These are phyloP conservation scores for Lasiodiplodia sp. DNA, from an alignment of 2,329 filamentous ascomycete genomes.

Conservation along the genomic window DNA sequence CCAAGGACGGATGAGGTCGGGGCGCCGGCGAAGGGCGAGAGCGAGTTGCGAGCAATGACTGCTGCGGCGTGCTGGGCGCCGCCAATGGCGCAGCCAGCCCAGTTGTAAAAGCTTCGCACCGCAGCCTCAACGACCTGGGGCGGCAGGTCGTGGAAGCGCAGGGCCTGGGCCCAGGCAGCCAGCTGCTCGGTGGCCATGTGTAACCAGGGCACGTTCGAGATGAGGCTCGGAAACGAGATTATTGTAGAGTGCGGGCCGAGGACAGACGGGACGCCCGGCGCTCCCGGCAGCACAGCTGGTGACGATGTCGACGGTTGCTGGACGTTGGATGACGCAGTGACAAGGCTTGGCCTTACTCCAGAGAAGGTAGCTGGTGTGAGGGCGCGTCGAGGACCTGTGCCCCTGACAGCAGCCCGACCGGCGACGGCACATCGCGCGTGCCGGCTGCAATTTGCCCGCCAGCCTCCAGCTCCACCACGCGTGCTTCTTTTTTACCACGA, in stretches of 20 bases:
- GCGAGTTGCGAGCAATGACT: constrained; percentile 44
- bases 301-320: neutral
- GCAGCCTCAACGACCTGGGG: constrained; percentile 53
- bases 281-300: constrained; percentile 1
- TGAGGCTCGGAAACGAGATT: constrained; percentile 20
- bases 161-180: constrained; percentile 56
- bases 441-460: constrained; percentile 21
- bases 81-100: constrained; percentile 61
- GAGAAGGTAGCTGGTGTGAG: neutral
- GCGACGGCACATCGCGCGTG: constrained; percentile 4
- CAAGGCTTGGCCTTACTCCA: constrained; percentile 2
- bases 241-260: constrained; percentile 2
- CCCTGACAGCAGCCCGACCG: constrained; percentile 26
- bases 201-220: constrained; percentile 6
- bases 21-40: constrained; percentile 48
- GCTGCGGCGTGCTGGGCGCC: constrained; percentile 58
- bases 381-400: constrained; percentile 3
- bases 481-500: neutral
- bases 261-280: constrained; percentile 4
- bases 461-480: constrained; percentile 3
- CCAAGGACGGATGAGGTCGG: constrained; percentile 49
- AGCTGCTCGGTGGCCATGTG: constrained; percentile 57
- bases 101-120: constrained; percentile 61
- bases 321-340: constrained; percentile 21
- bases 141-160: constrained; percentile 53